Base-by-base conservation (phyloP, 2,329 filamentous ascomycete species). In the Neurospora sp. region DNA sequence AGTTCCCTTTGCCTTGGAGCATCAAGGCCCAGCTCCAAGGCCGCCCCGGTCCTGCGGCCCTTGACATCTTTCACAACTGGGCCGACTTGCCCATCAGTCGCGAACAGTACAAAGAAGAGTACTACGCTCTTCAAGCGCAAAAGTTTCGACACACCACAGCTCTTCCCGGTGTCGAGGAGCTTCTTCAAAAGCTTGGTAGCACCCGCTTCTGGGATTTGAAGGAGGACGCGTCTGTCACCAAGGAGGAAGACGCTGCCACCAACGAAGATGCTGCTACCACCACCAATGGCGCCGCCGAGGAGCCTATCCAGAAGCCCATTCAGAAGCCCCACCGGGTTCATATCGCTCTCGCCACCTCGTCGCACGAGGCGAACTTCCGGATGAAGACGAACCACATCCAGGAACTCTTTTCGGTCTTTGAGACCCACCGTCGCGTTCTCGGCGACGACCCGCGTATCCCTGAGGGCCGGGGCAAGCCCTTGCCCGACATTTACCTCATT, bases 401-500 rank as follows among this genome's bases (percentile, higher is more conserved):
- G 1, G 84, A 88, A 42, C 80, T 91, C 66, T 89, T 90, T 77
- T 80, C 82, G 73, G 83, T 88, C 33, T 97, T 97, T 77, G 86
- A 89, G 39, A 78, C 83, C 1, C 81, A 89, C n/a, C 88, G 92
- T 70, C 87, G 90, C 66, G 90, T 99, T 0, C 82, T 97, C 0
- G 96, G 96, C 11, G 96, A 99, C 77, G 95, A 99, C 78, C 78
- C 83, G 7, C 86, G 96, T 68, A 92, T 99, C 74, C 83, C 86
- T 0, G 80, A 85, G 3, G 95, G 95, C 0, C 84, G 93, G n/a
- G 96, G 96, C 13, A 99, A 99, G 81, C 96, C 96, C 0, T 86
- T 95, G 39, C 96, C 95, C 0, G 95, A 99, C 80, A 99, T 99
- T 75, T 98, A 97, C 80, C 82, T 96, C 9, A 84, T 98, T 0